Conservation (phyloP, 148 eudicot genomes). For the Rhododendron mucronatum region DNA sequence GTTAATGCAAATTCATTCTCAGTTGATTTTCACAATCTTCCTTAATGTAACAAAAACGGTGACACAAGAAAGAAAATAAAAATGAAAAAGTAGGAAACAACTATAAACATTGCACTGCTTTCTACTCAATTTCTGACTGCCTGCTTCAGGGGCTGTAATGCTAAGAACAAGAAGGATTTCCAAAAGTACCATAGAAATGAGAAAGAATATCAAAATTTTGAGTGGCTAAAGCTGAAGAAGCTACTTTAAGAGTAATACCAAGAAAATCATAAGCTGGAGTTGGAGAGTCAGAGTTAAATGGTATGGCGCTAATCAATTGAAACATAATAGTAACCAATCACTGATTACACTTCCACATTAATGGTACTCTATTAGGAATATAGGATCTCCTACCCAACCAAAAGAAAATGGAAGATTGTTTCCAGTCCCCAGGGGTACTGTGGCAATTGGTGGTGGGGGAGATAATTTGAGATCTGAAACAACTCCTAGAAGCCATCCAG, state of each 20-base stretch:
- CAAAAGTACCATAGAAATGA: background rate
- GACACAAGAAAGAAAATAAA: background rate
- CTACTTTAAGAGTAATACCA: background rate
- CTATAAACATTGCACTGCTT: background rate
- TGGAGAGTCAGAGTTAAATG: background rate
- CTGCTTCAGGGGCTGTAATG: background rate
- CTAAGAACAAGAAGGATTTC: background rate
- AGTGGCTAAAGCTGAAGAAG: background rate
- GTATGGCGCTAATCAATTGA: background rate
- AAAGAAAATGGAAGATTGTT: slow-evolving; percentile 95
- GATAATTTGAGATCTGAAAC: slow-evolving; percentile 79
- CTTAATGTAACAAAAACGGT: background rate
- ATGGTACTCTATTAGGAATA: too few species aligned
- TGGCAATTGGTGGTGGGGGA: slow-evolving; percentile 88
- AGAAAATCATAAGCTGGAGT: background rate
- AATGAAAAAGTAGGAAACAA: background rate
- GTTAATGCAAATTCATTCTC: background rate
- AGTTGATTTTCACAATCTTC: background rate
- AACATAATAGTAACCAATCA: background rate
- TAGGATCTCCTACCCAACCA: slow-evolving; percentile 69
- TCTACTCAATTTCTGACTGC: background rate
- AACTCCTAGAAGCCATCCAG: slow-evolving; percentile 99
- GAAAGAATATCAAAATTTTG: background rate
- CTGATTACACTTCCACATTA: background rate
- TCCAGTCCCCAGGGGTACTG: slow-evolving; percentile 94